Conservation (phyloP, 148 eudicot genomes). For the Mesembryanthemum crystallinum region DNA sequence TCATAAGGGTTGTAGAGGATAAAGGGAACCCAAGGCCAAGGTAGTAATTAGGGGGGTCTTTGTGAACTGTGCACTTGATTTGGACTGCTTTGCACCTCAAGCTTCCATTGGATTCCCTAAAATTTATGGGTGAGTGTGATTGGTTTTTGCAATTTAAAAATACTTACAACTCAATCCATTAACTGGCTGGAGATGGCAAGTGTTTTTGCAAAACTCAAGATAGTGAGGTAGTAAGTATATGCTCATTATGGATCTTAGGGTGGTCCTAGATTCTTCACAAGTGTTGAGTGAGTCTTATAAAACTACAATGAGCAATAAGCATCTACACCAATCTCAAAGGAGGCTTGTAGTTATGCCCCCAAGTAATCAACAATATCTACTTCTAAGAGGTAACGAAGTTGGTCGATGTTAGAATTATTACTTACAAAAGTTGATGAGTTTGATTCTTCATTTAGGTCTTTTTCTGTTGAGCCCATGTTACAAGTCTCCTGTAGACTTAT, state of each 20-base stretch:
- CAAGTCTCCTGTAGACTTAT: too few relatives aligned
- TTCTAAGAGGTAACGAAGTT: too few relatives aligned
- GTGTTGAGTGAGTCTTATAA: constrained; percentile 3
- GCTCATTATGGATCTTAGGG: constrained; percentile 22
- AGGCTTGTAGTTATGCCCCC: neutral
- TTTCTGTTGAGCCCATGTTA: too few relatives aligned
- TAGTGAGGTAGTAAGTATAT: constrained; percentile 2
- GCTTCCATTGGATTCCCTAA: constrained; percentile 29
- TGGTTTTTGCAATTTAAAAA: neutral
- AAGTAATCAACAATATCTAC: too few relatives aligned
- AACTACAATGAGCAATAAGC: constrained; percentile 15
- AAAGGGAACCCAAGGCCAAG: constrained; percentile 13
- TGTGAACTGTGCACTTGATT: constrained; percentile 15
- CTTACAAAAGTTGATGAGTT: too few relatives aligned
- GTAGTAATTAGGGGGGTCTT: neutral
- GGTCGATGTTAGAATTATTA: too few relatives aligned
- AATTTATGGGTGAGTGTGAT: neutral
- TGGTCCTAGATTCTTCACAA: constrained; percentile 24
- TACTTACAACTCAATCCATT: constrained; percentile 16
- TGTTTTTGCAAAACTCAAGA: constrained; percentile 27
- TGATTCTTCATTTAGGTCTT: too few relatives aligned
- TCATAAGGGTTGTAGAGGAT: constrained; percentile 24
- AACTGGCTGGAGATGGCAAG: constrained; percentile 22
- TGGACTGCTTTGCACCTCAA: constrained; percentile 16
- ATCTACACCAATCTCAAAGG: constrained; percentile 7